Percentiles rank a stretch among this genome's conserved stretches.
Conservation (phyloP, 768 basidiomycete species). For the Hericium coralloides region DNA sequence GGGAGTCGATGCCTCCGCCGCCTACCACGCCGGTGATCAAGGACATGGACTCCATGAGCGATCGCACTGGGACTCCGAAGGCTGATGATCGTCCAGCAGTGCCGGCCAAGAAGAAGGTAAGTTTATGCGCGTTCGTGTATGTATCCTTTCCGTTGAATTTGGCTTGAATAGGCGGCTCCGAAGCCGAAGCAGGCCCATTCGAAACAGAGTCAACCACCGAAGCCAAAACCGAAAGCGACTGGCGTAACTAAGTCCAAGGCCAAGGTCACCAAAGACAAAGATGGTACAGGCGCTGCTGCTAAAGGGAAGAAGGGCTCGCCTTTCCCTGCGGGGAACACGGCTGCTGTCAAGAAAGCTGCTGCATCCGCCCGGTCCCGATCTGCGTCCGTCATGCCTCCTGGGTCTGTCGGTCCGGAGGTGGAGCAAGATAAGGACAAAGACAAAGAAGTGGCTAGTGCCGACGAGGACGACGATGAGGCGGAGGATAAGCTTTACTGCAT, state of each 20-base stretch:
- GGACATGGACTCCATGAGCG: neutral
- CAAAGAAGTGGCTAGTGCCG: conserved; percentile 26
- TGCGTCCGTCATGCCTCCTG: conserved; percentile 53
- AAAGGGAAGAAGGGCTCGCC: conserved; percentile 21
- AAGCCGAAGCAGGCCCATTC: conserved; percentile 9
- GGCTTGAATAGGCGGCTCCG: neutral
- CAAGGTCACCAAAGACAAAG: conserved; percentile 18
- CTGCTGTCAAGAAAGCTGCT: conserved; percentile 21
- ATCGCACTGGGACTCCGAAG: conserved; percentile 5
- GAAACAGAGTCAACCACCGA: conserved; percentile 20
- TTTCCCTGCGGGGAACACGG: conserved; percentile 14
- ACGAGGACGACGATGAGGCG: conserved; percentile 31
- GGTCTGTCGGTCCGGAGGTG: conserved; percentile 30
- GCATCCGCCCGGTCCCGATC: conserved; percentile 54
- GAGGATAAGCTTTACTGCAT: conserved; percentile 81
- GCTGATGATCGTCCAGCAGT: conserved; percentile 10
- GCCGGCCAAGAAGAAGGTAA: conserved; percentile 18
- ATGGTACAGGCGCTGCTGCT: conserved; percentile 6
- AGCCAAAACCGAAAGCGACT: conserved; percentile 23
- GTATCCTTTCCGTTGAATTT: neutral
- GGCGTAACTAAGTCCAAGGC: conserved; percentile 16
- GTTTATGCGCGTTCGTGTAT: neutral
- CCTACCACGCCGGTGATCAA: neutral
- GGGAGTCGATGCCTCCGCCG: neutral
- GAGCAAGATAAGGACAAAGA: conserved; percentile 45